A percentile compares a stretch with the other conserved stretches of the same genome.
These are phyloP conservation scores for Hyparrhenia diplandra DNA, from an alignment of 176 grass and related monocot genomes.

Conservation along the genomic window DNA sequence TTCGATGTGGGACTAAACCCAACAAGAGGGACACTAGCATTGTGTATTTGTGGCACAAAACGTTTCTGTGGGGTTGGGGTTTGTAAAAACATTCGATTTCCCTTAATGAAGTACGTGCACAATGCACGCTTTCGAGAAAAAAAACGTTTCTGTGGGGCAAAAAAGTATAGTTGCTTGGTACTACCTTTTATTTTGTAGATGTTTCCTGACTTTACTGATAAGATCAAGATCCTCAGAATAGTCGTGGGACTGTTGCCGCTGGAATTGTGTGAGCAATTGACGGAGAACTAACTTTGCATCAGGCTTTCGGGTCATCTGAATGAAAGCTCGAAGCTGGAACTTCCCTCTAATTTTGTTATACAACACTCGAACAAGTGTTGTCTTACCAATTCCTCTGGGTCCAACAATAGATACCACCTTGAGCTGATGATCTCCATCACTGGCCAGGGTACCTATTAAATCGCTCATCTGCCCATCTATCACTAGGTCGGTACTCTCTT, in stretches of 20 bases:
- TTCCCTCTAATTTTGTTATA: background rate
- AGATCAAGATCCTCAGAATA: background rate
- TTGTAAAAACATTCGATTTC: no score
- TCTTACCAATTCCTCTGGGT: background rate
- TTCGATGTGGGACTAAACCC: no score
- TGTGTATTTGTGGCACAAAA: no score
- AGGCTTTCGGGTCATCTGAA: background rate
- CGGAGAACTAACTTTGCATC: background rate
- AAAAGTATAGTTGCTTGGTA: no score
- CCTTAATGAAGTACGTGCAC: no score
- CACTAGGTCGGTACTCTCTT: background rate
- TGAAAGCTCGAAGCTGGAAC: background rate
- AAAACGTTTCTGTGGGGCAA: no score
- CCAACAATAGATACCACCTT: background rate
- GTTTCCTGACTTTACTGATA: background rate
- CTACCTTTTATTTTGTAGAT: background rate
- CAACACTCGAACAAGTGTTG: background rate
- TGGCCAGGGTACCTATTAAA: background rate
- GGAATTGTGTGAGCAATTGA: background rate
- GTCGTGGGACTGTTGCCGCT: background rate
- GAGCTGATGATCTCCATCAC: no score
- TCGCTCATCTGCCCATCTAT: background rate
- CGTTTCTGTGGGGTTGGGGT: no score
- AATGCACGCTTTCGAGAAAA: no score
- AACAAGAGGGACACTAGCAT: no score